phyloP scores from a whole-genome alignment of 2,329 filamentous ascomycete species.

The Fusarium sp. region DNA sequence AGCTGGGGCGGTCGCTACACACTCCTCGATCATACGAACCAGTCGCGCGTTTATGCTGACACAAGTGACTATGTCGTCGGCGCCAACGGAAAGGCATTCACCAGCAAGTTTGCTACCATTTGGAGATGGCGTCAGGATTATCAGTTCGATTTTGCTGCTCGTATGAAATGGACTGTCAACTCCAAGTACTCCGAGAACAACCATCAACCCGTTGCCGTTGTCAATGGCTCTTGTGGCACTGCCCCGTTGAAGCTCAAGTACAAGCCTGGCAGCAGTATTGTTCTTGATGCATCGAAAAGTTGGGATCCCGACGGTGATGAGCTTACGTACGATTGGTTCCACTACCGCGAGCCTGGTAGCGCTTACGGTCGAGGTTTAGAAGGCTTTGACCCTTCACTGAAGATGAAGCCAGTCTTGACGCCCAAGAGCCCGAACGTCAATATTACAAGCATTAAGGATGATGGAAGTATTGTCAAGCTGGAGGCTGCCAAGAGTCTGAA shows the following conservation, averaged over 20 bases:
- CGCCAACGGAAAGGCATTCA: neutral
- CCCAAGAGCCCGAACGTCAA: slow-evolving; percentile 1
- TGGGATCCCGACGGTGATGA: neutral
- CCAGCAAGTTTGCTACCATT: slow-evolving; percentile 13
- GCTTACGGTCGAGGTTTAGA: neutral
- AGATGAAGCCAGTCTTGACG: neutral
- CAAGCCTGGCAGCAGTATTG: neutral
- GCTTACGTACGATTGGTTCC: neutral
- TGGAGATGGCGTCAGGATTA: slow-evolving; percentile 20
- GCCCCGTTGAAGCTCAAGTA: neutral
- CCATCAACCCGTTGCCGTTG: neutral
- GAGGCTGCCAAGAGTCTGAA: neutral
- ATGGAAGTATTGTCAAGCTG: neutral
- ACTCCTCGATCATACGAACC: neutral
- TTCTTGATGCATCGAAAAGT: neutral
- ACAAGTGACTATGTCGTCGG: slow-evolving; percentile 4
- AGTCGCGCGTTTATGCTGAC: neutral
- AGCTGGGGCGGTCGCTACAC: slow-evolving; percentile 21
- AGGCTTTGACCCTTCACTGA: neutral
- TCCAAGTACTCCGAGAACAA: neutral
- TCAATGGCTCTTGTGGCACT: neutral
- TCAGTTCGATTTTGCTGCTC: slow-evolving; percentile 16
- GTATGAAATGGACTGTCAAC: slow-evolving; percentile 15
- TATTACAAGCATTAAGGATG: neutral
- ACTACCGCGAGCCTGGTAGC: neutral